Evolutionary conservation across 768 basidiomycete genomes (phyloP).

Genomic region (Auricularia cornea): DNA sequence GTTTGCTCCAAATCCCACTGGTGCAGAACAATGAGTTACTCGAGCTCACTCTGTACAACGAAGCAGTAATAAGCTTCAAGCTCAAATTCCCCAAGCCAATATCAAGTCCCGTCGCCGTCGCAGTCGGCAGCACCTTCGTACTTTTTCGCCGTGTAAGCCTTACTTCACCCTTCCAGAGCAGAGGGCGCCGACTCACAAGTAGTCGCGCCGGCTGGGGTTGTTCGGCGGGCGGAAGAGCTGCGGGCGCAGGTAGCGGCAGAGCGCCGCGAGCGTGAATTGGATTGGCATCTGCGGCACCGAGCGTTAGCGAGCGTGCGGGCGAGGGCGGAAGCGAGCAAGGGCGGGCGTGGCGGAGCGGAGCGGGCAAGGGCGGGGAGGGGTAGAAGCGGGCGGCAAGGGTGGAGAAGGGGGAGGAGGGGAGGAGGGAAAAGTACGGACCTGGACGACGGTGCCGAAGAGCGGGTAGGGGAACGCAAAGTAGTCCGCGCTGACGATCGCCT

Average conservation of each 20-base stretch:
- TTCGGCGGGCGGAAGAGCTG: neutral
- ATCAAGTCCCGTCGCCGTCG: constrained; percentile 80
- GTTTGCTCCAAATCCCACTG: too few species aligned
- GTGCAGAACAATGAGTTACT: too few species aligned
- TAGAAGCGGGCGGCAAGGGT: too few species aligned
- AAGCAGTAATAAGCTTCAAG: constrained; percentile 84
- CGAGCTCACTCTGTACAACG: constrained; percentile 99
- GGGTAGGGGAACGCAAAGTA: constrained; percentile 87
- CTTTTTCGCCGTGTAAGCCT: too few species aligned
- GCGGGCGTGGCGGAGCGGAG: too few species aligned
- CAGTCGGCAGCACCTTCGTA: constrained; percentile 85
- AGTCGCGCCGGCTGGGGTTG: neutral
- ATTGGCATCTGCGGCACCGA: constrained; percentile 30
- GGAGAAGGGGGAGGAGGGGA: too few species aligned
- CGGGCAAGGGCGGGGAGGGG: too few species aligned
- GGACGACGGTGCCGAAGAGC: constrained; percentile 88
- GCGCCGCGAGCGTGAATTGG: too few species aligned
- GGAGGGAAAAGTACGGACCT: constrained; percentile 43
- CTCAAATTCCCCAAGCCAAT: constrained; percentile 94
- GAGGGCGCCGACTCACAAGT: too few species aligned
- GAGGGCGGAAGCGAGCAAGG: too few species aligned
- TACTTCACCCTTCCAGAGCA: too few species aligned
- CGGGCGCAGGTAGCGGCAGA: neutral
- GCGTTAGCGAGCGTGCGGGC: constrained; percentile 28
- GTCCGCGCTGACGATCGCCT: constrained; percentile 93